A percentile compares a stretch with the other conserved stretches of the same genome.
Evolutionary conservation across 169 alveolate species (phyloP).

Genomic region (Cardiosporidium cionae): DNA sequence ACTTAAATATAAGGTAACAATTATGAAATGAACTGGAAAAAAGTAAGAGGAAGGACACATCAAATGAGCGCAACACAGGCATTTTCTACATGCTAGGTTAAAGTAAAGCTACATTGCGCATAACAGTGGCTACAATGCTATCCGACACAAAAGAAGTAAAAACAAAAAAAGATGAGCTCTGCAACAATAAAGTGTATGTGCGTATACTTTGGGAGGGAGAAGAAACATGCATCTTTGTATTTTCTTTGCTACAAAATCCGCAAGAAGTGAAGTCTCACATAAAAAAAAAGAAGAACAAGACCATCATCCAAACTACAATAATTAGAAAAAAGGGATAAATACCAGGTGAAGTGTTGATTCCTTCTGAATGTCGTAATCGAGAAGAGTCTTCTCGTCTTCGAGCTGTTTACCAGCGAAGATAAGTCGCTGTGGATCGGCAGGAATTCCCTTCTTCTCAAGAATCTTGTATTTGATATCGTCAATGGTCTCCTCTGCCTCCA

Average conservation of each 20-base stretch:
- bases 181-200: too few species aligned
- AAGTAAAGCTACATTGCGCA: too few species aligned
- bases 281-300: conserved; percentile 94
- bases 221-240: too few species aligned
- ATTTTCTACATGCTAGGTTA: too few species aligned
- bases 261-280: conserved; percentile 97
- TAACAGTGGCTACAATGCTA: too few species aligned
- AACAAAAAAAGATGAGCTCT: too few species aligned
- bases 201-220: too few species aligned
- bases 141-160: too few species aligned
- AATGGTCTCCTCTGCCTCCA: conserved; percentile 91
- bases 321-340: conserved; percentile 7
- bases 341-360: conserved; percentile 58
- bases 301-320: not conserved
- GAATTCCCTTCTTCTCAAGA: conserved; percentile 67
- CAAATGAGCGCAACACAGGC: too few species aligned
- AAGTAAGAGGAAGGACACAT: too few species aligned
- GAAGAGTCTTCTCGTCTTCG: conserved; percentile 95
- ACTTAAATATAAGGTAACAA: not conserved
- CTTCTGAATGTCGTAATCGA: conserved; percentile 97
- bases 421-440: conserved; percentile 98
- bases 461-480: conserved; percentile 82
- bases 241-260: conserved; percentile 92
- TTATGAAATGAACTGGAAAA: not conserved
- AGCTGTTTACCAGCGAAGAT: conserved; percentile 98